Evolutionary conservation across 1,284 basidiomycete species (phyloP), one percentile per base, ranked within the genome.

Genomic region (Cryptococcus hybrid): DNA sequence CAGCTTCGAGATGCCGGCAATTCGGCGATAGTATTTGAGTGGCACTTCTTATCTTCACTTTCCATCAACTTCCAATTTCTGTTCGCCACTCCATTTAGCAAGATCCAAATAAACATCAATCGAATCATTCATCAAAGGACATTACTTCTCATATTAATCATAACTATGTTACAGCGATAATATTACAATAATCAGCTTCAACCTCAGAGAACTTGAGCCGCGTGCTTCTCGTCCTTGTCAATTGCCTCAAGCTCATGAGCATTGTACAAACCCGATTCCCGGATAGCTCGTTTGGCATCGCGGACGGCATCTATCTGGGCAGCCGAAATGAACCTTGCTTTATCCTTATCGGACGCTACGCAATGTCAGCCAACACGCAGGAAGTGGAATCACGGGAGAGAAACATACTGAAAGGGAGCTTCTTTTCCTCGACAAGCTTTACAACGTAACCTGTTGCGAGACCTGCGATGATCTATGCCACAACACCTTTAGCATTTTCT

Each of bases 361-460:
- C 13, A 11, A 30, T 30, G 36, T 6, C 12, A 37, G 48, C n/a
- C 37, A 24, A 39, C 15, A 18, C 11, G 35, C n/a, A 54, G 57
- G 54, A 42, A 30, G 15, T 7, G 11, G 34, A 44, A 18, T 35
- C 30, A 30, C 30, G 30, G 36, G 47, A 18, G 34, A 11, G 18
- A 18, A 11, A 66, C 69, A 61, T 53, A 69, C 69, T 61, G 61
- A 72, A 72, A 8, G 70, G 70, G 9, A 72, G 59, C 42, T 57
- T 55, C 51, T 68, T 70, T 59, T 72, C 70, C 15, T 72, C 70
- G 37, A 72, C 61, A 18, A 72, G 48, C 43, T 63, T 66, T 36
- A 62, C 59, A 7, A 64, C 68, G 37, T 59, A 63, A 6, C 65
- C 67, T 15, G 59, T 54, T 0, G 70, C 68, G 5, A 72, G 52